phyloP scores from a whole-genome alignment of 768 basidiomycete species.

The Rhodotorula graminis region DNA sequence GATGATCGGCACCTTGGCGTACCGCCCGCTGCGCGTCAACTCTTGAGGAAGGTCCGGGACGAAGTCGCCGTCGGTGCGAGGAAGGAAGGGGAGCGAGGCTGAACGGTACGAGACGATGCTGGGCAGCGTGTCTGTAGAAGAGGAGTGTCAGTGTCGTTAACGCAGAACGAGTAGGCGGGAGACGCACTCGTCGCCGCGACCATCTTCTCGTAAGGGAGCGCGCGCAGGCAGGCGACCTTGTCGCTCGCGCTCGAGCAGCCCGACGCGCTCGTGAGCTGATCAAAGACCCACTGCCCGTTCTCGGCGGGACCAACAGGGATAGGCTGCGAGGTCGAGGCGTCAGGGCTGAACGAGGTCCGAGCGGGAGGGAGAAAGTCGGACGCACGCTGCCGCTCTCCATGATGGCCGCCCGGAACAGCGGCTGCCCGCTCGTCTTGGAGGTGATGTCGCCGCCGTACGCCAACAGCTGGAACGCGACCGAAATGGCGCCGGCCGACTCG shows the following conservation, averaged over 20 bases:
- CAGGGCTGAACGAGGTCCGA: too few relatives aligned
- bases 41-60: conserved; percentile 1
- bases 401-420: not conserved
- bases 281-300: not conserved
- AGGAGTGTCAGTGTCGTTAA: not conserved
- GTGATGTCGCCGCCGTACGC: conserved; percentile 2
- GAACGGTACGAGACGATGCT: conserved; percentile 23
- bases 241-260: conserved; percentile 19
- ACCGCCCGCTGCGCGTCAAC: conserved; percentile 2
- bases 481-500: not conserved
- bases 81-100: conserved; percentile 14
- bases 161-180: not conserved
- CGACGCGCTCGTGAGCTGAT: conserved; percentile 10
- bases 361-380: too few relatives aligned
- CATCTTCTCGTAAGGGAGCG: conserved; percentile 5
- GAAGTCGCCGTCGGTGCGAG: conserved; percentile 27
- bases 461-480: not conserved
- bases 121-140: conserved; percentile 10
- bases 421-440: not conserved
- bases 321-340: conserved; percentile 45
- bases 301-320: not conserved
- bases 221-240: conserved; percentile 31
- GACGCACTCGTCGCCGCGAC: conserved; percentile 16
- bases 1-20: conserved; percentile 32
- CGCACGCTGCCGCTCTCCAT: conserved; percentile 6